Evolutionary conservation across 768 basidiomycete species (phyloP), one percentile per base, ranked within the genome.

Genomic region (Pleurotus citrinopileatus): DNA sequence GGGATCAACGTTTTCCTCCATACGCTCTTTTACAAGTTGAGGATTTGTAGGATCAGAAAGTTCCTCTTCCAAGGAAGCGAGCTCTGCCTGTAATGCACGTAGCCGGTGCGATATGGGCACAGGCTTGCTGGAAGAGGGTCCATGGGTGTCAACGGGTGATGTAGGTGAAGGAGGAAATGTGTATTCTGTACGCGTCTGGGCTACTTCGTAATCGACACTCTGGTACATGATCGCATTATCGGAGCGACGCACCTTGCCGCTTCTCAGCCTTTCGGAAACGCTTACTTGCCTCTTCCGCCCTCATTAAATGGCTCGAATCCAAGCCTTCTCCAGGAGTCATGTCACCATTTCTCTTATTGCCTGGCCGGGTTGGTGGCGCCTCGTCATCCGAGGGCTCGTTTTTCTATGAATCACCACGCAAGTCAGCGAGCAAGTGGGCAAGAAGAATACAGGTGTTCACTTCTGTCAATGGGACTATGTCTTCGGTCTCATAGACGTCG

Each of bases 401-500:
- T 68, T 78, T 77, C 84, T 89, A 63, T 22, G 50, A 36, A 27
- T 46, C 50, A 58, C 52, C 53, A 27, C 47, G 20, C 37, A 22
- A 37, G 52, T 4, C 27, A n/a, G 54, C 17, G 10, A 22, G 40
- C 42, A 13, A 47, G 13, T 38, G 19, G 47, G 42, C 23, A 2
- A 42, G 23, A 70, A 80, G 55, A 65, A 87, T 88, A 58, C 76
- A 75, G n/a, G n/a, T n/a, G n/a, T n/a, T n/a, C 19, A 71, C 68
- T 45, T 79, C 74, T 25, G 78, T 65, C 13, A 76, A 67, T 12
- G 79, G 84, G 62, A 85, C 78, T 13, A 82, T 75, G 60, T 96
- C 94, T 42, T 91, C 88, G 0, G 94, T 96, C 66, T 96, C 94
- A 64, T 96, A 96, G 40, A 96, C 82, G 67, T 96, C 94, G 36